Conservation (phyloP, 805 yeast genomes). For the Candida cerambycidarum region DNA sequence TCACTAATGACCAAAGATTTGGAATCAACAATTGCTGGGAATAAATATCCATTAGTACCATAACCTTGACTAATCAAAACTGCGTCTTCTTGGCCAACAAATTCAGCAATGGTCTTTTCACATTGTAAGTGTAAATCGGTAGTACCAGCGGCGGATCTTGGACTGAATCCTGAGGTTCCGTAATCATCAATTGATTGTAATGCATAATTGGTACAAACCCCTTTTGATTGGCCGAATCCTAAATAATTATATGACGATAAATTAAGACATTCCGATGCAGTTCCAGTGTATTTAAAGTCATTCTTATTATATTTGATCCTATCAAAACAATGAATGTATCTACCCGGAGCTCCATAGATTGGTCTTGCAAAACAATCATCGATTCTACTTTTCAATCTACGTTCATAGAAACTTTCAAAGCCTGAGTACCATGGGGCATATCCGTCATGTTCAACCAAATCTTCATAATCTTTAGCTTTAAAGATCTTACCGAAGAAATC, state of each 20-base stretch:
- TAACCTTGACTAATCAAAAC: slow-evolving; percentile 91
- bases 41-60: slow-evolving; percentile 89
- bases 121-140: slow-evolving; percentile 71
- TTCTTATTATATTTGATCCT: slow-evolving; percentile 68
- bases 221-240: slow-evolving; percentile 95
- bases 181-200: slow-evolving; percentile 59
- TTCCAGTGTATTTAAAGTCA: slow-evolving; percentile 69
- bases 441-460: slow-evolving; percentile 77
- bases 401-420: slow-evolving; percentile 88
- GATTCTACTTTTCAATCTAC: slow-evolving; percentile 86
- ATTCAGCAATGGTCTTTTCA: slow-evolving; percentile 75
- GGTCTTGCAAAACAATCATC: slow-evolving; percentile 96
- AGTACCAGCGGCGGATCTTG: slow-evolving; percentile 74
- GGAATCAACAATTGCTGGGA: slow-evolving; percentile 78
- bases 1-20: slow-evolving; percentile 91
- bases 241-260: slow-evolving; percentile 89
- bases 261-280: slow-evolving; percentile 75
- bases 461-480: slow-evolving; percentile 61
- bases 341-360: slow-evolving; percentile 96
- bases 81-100: slow-evolving; percentile 88
- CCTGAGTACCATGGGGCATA: slow-evolving; percentile 95
- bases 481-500: slow-evolving; percentile 84
- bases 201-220: slow-evolving; percentile 83
- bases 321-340: slow-evolving; percentile 79
- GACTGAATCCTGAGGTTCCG: slow-evolving; percentile 79